Evolutionary conservation across 305 asterid genomes (phyloP).

Genomic region (Striga hermonthica): DNA sequence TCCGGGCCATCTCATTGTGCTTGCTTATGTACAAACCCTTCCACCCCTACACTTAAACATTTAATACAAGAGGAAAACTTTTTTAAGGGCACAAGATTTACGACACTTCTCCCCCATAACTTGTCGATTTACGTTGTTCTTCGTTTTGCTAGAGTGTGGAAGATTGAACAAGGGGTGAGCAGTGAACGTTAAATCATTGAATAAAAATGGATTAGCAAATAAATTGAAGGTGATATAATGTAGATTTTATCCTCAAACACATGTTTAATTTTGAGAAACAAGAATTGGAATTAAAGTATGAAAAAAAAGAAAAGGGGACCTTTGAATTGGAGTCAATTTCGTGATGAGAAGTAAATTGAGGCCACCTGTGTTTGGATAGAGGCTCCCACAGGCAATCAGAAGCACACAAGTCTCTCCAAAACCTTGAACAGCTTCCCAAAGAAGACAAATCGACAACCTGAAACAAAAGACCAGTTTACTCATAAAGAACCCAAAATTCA

Average conservation of each 20-base stretch:
- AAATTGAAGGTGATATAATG: too few species aligned
- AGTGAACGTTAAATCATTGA: too few species aligned
- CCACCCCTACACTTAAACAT: constrained; percentile 54
- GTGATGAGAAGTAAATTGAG: constrained; percentile 37
- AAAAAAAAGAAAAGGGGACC: constrained; percentile 30
- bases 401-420: constrained; percentile 74
- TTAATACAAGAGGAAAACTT: too few species aligned
- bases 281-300: neutral
- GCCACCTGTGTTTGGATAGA: constrained; percentile 73
- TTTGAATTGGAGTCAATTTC: constrained; percentile 32
- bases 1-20: constrained; percentile 63
- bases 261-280: neutral
- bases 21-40: constrained; percentile 53
- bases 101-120: too few species aligned
- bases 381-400: constrained; percentile 73
- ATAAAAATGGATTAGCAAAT: too few species aligned
- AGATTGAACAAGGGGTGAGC: too few species aligned
- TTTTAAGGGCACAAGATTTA: neutral
- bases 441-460: constrained; percentile 80
- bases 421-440: constrained; percentile 84
- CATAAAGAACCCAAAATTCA: constrained; percentile 21
- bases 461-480: constrained; percentile 28
- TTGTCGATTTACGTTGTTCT: too few species aligned
- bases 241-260: neutral
- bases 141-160: too few species aligned